These are phyloP conservation scores for Globisporangium uncinulatum DNA, from an alignment of 352 stramenopile species.

Conservation along the genomic window DNA sequence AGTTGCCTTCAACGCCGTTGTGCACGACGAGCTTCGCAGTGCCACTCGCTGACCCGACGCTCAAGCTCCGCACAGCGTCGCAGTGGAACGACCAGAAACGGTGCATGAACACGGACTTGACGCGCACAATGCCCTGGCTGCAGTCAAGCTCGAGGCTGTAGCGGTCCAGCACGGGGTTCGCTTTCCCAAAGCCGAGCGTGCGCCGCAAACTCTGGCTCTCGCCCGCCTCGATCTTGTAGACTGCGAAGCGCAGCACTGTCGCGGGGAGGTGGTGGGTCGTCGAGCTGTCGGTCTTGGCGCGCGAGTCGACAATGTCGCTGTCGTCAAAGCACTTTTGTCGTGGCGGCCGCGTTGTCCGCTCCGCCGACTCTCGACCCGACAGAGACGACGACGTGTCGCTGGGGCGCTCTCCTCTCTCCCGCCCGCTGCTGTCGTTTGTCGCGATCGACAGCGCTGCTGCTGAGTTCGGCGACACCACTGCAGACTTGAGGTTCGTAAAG, in stretches of 20 bases:
- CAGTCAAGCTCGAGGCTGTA: slow-evolving; percentile 80
- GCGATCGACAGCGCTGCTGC: slow-evolving; percentile 5
- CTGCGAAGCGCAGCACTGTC: slow-evolving; percentile 63
- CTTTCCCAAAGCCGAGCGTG: slow-evolving; percentile 59
- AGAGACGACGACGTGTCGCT: slow-evolving; percentile 6
- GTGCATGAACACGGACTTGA: slow-evolving; percentile 83
- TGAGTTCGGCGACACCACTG: slow-evolving; percentile 7
- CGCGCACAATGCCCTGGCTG: slow-evolving; percentile 56
- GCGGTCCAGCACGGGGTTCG: slow-evolving; percentile 64
- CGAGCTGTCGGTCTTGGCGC: slow-evolving; percentile 22
- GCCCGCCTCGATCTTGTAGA: slow-evolving; percentile 67
- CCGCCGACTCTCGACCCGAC: not conserved
- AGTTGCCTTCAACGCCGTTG: slow-evolving; percentile 47
- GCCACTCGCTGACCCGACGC: slow-evolving; percentile 28
- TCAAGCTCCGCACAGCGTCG: slow-evolving; percentile 49
- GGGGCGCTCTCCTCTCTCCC: not conserved
- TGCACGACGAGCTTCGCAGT: slow-evolving; percentile 46
- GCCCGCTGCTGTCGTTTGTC: not conserved
- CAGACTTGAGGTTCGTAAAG: slow-evolving; percentile 40
- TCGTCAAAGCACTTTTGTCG: slow-evolving; percentile 72
- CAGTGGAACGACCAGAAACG: slow-evolving; percentile 77
- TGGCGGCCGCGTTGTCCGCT: not conserved
- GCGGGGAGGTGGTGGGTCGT: slow-evolving; percentile 41
- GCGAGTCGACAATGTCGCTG: slow-evolving; percentile 71
- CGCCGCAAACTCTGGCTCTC: slow-evolving; percentile 47